Base-by-base conservation (phyloP, 371 early-diverging fungal species). In the Parasitella parasitica region DNA sequence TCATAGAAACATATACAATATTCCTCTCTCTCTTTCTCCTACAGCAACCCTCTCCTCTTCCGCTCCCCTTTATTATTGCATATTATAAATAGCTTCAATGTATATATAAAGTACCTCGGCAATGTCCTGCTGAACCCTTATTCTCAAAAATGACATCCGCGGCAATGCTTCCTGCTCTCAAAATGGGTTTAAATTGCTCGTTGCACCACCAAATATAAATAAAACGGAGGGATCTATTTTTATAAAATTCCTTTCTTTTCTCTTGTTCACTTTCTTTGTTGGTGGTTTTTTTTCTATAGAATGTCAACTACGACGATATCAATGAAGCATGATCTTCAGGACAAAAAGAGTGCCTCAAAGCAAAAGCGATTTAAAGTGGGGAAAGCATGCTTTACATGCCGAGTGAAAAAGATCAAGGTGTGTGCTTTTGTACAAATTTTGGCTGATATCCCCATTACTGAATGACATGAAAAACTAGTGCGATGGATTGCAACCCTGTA, bases 401-500 rank as follows among this genome's bases (percentile, higher is more conserved):
- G 80, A 27, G 72, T 71, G 12, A 80, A 80, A 55, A 80, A 80
- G 66, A 80, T 80, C 36, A 80, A 80, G 74, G 80, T 80, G 68
- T 43, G 36, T 30, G 11, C 36, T 20, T 11, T 1, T 36, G 39
- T 28, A 8, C 15, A 9, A 2, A 24, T 5, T 36, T 30, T 5
- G 8, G 20, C 20, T 57, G 22, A 53, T 32, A 16, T n/a, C n/a
- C n/a, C n/a, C n/a, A n/a, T n/a, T n/a, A n/a, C n/a, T n/a, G n/a
- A n/a, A n/a, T n/a, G n/a, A n/a, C n/a, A n/a, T n/a, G n/a, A n/a
- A n/a, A n/a, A n/a, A n/a, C n/a, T 62, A 81, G 81, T 81, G 81
- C 24, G 81, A 81, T 73, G 81, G 81, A 22, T 50, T 81, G 12
- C 81, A 75, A 13, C 81, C 81, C 18, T 81, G 81, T 68, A 81